Conservation (phyloP, 257 asterid genomes). For the Thymus mandschuricus region DNA sequence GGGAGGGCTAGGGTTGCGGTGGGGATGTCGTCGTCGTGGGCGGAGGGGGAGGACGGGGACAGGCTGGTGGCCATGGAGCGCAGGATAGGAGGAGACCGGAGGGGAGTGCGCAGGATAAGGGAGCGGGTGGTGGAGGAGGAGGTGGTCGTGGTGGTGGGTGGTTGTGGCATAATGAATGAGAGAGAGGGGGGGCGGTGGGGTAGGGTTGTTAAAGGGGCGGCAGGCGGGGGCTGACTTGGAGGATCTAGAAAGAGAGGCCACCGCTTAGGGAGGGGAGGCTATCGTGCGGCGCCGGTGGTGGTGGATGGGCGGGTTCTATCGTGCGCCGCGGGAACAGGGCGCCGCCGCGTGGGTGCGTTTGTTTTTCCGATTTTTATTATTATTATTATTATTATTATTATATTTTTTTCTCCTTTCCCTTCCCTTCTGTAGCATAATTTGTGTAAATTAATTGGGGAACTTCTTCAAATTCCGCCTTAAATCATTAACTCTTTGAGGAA, state of each 20-base stretch:
- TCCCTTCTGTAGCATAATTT: no score
- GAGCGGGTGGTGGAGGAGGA: constrained; percentile 18
- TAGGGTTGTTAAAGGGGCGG: constrained; percentile 63
- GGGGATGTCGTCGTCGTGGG: constrained; percentile 37
- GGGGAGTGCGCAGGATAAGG: constrained; percentile 27
- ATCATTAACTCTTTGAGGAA: no score
- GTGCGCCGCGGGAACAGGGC: constrained; percentile 35
- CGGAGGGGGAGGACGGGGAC: constrained; percentile 26
- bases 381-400: no score
- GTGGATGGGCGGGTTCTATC: constrained; percentile 41
- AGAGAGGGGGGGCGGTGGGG: constrained; percentile 48
- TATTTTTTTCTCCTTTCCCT: no score
- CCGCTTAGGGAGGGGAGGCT: constrained; percentile 73
- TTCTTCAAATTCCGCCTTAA: no score
- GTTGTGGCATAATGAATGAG: constrained; percentile 61
- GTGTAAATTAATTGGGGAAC: no score
- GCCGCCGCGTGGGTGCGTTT: no score
- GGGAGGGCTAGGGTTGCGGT: constrained; percentile 48
- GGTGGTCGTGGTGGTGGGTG: constrained; percentile 28
- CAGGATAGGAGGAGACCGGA: constrained; percentile 23
- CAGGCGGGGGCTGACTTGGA: constrained; percentile 59
- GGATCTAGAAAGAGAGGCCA: constrained; percentile 71
- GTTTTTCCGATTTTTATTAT: no score
- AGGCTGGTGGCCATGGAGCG: background rate
- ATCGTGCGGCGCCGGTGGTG: constrained; percentile 57